A percentile compares a stretch with the other conserved stretches of the same genome.
These are phyloP conservation scores for Fusarium gaditjirri DNA, from an alignment of 2,329 filamentous ascomycete species.

Conservation along the genomic window DNA sequence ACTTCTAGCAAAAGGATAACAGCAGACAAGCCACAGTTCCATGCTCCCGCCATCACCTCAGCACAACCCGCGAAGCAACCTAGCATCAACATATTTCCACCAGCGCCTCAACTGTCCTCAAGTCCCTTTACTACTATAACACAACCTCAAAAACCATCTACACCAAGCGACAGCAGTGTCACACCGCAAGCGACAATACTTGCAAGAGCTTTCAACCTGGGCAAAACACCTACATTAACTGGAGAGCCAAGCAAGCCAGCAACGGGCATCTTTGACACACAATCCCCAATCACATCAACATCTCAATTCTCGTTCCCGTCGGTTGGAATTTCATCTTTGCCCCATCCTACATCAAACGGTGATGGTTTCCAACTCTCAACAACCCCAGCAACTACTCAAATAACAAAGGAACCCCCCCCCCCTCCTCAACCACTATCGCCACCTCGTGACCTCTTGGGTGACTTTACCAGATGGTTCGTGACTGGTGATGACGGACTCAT, in stretches of 20 bases:
- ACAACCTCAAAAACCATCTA: slow-evolving; percentile 6
- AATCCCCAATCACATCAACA: not conserved
- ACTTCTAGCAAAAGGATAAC: slow-evolving; percentile 1
- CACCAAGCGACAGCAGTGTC: not conserved
- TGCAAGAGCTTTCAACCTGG: not conserved
- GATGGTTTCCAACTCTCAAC: slow-evolving; percentile 5
- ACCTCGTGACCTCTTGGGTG: slow-evolving; percentile 56
- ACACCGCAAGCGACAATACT: not conserved
- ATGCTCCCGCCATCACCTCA: not conserved
- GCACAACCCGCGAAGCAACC: slow-evolving; percentile 20
- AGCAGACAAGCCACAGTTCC: not conserved
- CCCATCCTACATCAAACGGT: not conserved
- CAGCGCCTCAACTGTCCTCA: slow-evolving; percentile 29
- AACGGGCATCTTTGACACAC: slow-evolving; percentile 1
- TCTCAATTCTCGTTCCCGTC: slow-evolving; percentile 26
- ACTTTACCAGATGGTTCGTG: slow-evolving; percentile 66
- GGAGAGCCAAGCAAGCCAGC: slow-evolving; percentile 8
- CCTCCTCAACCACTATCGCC: slow-evolving; percentile 20
- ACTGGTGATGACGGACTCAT: slow-evolving; percentile 64
- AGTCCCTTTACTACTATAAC: slow-evolving; percentile 15
- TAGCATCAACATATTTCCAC: slow-evolving; percentile 19
- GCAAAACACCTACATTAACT: not conserved
- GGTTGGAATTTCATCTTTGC: slow-evolving; percentile 1
- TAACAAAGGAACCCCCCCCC: slow-evolving; percentile 9
- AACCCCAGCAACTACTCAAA: not conserved